Base-by-base conservation (phyloP, 2,329 filamentous ascomycete species). In the Mollisia scopiformis region DNA sequence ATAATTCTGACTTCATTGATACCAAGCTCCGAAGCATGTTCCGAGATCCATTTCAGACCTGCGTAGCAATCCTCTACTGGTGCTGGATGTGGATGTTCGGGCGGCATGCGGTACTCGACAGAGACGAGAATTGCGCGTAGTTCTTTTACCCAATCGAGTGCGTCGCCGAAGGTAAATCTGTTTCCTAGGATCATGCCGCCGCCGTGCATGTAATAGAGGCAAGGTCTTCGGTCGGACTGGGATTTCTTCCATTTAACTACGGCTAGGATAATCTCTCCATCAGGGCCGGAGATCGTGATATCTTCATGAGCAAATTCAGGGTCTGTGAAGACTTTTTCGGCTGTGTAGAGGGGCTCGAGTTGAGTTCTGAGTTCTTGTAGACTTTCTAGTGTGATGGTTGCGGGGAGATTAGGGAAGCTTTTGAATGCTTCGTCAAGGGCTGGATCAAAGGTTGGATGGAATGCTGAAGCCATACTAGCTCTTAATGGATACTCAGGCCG, bases 1-100 rank as follows among this genome's bases (percentile, higher is more conserved):
- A 85, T 77, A 30, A 87, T 78, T 35, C 79, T 81, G 0, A 78
- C 76, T 3, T 76, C 72, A 50, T 78, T 73, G 55, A 84, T 78
- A 10, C 79, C 79, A 1, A 78, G 64, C 39, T 66, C 57, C 2
- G 63, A 49, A 6, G 74, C 66, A 54, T 77, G 71, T 3, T 66
- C 47, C 7, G 65, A 61, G 16, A 75, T 67, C 78, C 82, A 86
- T 28, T 82, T 33, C 30, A 33, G 30, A 33, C 30, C 13, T 33
- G 30, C 13, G 13, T 33, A 33, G 30, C 30, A 33, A 33, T 33
- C 30, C 13, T 33, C 30, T 33, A 33, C 13, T 6, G 30, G 30
- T 6, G 30, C 30, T 6, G 30, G 30, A 33, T 33, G 30, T n/a
- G 30, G 30, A 33, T 33, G 30, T 13, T 33, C 30, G 13, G 30